phyloP scores from a whole-genome alignment of 192 early-diverging fungal genomes.

The Phycomyces blakesleeanus region DNA sequence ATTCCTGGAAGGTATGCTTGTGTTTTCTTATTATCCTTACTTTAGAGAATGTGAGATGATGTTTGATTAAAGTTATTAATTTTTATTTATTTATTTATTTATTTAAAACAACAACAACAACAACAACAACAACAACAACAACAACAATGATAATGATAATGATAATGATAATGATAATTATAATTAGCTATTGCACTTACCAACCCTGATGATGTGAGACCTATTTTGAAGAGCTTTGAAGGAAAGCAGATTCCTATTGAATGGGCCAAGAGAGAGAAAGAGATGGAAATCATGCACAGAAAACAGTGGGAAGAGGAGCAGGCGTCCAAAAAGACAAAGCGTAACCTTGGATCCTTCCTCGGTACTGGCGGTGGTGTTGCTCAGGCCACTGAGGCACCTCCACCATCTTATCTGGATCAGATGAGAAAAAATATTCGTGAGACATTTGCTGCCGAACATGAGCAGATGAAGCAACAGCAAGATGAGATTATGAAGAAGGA shows the following conservation, averaged over 20 bases:
- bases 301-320: constrained; percentile 67
- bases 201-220: constrained; percentile 71
- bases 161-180: too few relatives aligned
- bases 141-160: too few relatives aligned
- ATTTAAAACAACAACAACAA: too few relatives aligned
- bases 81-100: too few relatives aligned
- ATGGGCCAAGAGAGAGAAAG: constrained; percentile 68
- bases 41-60: too few relatives aligned
- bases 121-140: too few relatives aligned
- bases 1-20: constrained; percentile 81
- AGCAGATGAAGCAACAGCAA: constrained; percentile 62
- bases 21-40: background rate
- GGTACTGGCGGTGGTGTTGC: constrained; percentile 35
- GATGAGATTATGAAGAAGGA: constrained; percentile 60
- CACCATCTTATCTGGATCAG: constrained; percentile 57
- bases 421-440: constrained; percentile 58
- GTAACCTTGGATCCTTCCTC: constrained; percentile 49
- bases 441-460: constrained; percentile 72
- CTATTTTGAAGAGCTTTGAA: constrained; percentile 64
- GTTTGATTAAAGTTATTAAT: too few relatives aligned
- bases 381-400: constrained; percentile 58
- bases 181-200: constrained; percentile 60
- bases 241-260: constrained; percentile 64
- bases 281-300: constrained; percentile 57
- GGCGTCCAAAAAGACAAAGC: constrained; percentile 48